Base-by-base conservation (phyloP, 352 stramenopile genomes). In the Pythium dissotocum region DNA sequence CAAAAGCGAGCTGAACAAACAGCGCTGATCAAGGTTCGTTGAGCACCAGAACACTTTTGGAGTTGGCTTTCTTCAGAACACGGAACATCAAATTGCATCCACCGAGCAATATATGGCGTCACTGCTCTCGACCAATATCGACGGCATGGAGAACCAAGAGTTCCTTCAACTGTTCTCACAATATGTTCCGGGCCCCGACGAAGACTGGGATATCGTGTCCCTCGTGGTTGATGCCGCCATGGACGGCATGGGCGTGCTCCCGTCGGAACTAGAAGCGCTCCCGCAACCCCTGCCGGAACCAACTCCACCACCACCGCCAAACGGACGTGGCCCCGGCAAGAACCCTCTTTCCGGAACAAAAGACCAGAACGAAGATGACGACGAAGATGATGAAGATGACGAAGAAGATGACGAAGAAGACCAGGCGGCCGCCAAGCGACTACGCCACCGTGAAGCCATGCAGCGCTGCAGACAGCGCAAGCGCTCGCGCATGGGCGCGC, bases 391-490 rank as follows among this genome's bases (percentile, higher is more conserved):
- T 36, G 53, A 26, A 7, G 61, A 73, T 14, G 32, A 26, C 1
- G 55, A 73, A 2, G 38, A 61, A 33, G 67, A 65, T 14, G 42
- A 40, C 10, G 59, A 63, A 16, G 59, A 38, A 1, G 40, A 63
- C 44, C 48, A n/a, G 24, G 61, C 40, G 8, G 49, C 52, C n/a
- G 54, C 18, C n/a, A 69, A 70, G 67, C 52, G 67, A 0, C 30
- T 62, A n/a, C 67, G 60, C 35, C 67, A 74, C 33, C 67, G 67
- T 13, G 26, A 74, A 42, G 67, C 62, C 46, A 74, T 74, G 67
- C 67, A 70, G 62, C 67, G 58, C 49, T 70, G 62, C 55, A 49
- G 67, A 28, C 61, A 70, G 54, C 67, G 67, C 61, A 74, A 70
- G 58, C 67, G 67, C 30, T 65, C 57, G 44, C 67, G 67, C 35